Conservation (phyloP, 179 eudicot species). For the Dionaea muscipula region DNA sequence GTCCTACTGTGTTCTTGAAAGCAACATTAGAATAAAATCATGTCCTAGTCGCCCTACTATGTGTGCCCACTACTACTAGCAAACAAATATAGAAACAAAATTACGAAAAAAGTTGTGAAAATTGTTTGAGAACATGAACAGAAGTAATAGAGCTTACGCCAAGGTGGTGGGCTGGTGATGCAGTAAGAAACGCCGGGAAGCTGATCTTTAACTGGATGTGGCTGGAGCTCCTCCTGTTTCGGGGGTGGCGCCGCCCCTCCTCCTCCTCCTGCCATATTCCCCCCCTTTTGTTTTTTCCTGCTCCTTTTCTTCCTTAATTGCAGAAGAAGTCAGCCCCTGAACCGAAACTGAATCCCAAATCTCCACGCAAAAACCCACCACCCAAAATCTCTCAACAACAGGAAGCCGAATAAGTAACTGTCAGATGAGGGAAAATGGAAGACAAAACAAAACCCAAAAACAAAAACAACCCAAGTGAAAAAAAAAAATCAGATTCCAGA, state of each 20-base stretch:
- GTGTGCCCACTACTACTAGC: too few relatives aligned
- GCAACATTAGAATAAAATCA: too few relatives aligned
- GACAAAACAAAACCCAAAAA: too few relatives aligned
- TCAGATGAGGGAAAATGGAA: too few relatives aligned
- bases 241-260: conserved; percentile 65
- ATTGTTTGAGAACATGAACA: background rate
- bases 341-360: background rate
- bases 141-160: conserved; percentile 65
- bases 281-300: conserved; percentile 19
- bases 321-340: conserved; percentile 8
- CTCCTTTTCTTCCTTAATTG: conserved; percentile 7
- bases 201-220: conserved; percentile 88
- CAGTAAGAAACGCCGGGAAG: conserved; percentile 73
- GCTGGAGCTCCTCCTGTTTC: conserved; percentile 61
- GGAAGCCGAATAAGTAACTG: too few relatives aligned
- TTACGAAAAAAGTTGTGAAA: background rate
- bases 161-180: conserved; percentile 95
- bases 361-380: background rate
- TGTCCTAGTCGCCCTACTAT: too few relatives aligned
- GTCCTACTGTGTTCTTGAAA: too few relatives aligned
- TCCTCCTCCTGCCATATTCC: conserved; percentile 41
- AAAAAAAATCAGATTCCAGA: too few relatives aligned
- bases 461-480: too few relatives aligned
- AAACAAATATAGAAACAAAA: background rate
- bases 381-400: too few relatives aligned